Percentiles rank a stretch among this genome's conserved stretches.
Evolutionary conservation across 345 rosid genomes (phyloP).

Genomic region (Aquilaria sinensis): DNA sequence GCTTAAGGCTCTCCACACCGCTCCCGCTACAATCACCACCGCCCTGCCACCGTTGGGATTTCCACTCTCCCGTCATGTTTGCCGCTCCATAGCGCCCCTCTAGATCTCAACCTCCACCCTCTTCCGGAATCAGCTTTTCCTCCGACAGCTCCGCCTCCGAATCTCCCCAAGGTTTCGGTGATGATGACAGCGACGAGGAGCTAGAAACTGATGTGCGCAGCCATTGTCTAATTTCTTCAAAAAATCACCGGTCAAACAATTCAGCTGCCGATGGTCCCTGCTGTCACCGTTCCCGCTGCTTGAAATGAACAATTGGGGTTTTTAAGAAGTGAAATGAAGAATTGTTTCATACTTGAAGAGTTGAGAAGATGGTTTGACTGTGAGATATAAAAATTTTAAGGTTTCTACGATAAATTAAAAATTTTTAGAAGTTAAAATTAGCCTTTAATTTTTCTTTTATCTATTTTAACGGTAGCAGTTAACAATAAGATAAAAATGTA

Average conservation of each 20-base stretch:
- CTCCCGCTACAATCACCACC: conserved; percentile 14
- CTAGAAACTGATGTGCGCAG: conserved; percentile 9
- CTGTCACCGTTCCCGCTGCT: conserved; percentile 17
- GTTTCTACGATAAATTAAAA: too few species aligned
- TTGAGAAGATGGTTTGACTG: too few species aligned
- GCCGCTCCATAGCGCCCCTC: background rate
- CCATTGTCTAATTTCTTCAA: conserved; percentile 61
- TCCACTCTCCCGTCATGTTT: conserved; percentile 48
- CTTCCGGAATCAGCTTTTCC: conserved; percentile 46
- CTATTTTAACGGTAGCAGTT: too few species aligned
- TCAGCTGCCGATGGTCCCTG: conserved; percentile 36
- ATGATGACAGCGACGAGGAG: conserved; percentile 35
- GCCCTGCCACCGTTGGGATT: too few species aligned
- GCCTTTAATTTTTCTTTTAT: too few species aligned
- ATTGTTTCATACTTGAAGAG: too few species aligned
- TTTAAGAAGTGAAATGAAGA: too few species aligned
- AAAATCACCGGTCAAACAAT: conserved; percentile 71
- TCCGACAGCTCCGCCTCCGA: conserved; percentile 40
- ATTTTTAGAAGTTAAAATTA: too few species aligned
- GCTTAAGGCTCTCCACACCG: conserved; percentile 66
- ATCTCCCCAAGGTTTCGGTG: conserved; percentile 47
- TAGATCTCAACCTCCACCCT: conserved; percentile 1
- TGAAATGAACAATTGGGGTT: too few species aligned
- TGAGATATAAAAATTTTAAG: too few species aligned
- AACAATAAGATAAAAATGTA: too few species aligned